Conservation (phyloP, 2,329 filamentous ascomycete genomes). For the Pseudocercospora fuligena region DNA sequence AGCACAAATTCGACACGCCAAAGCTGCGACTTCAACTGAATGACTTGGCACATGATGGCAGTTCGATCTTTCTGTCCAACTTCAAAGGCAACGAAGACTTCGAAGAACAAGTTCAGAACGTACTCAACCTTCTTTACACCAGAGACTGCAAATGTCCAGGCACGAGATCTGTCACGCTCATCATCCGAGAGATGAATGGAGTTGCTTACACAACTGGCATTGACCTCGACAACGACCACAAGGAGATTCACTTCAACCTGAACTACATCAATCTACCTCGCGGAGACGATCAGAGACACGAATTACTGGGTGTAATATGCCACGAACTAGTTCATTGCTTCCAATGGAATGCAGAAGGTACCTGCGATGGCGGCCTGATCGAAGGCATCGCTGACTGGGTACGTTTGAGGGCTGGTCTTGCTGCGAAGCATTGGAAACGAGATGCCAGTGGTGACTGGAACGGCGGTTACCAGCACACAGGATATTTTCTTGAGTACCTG, state of each 20-base stretch:
- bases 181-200: slow-evolving; percentile 74
- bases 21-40: slow-evolving; percentile 54
- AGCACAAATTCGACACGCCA: slow-evolving; percentile 46
- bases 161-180: slow-evolving; percentile 84
- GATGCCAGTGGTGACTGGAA: slow-evolving; percentile 72
- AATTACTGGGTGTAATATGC: slow-evolving; percentile 81
- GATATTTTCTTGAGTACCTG: slow-evolving; percentile 86
- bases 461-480: slow-evolving; percentile 86
- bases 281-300: slow-evolving; percentile 42
- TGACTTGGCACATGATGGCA: slow-evolving; percentile 61
- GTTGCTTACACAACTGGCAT: slow-evolving; percentile 87
- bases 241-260: slow-evolving; percentile 88
- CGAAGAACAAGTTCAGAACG: slow-evolving; percentile 65
- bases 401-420: slow-evolving; percentile 71
- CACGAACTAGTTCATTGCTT: slow-evolving; percentile 97
- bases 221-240: slow-evolving; percentile 82
- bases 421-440: slow-evolving; percentile 81
- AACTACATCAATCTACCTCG: slow-evolving; percentile 64
- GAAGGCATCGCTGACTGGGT: slow-evolving; percentile 96
- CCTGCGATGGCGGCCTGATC: slow-evolving; percentile 71
- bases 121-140: slow-evolving; percentile 74
- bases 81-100: slow-evolving; percentile 68
- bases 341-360: slow-evolving; percentile 71
- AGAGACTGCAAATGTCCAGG: slow-evolving; percentile 48
- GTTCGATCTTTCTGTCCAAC: slow-evolving; percentile 68